Evolutionary conservation across 176 grass and related monocot species (phyloP), one percentile per base, ranked within the genome.

Genomic region (Cocos nucifera): DNA sequence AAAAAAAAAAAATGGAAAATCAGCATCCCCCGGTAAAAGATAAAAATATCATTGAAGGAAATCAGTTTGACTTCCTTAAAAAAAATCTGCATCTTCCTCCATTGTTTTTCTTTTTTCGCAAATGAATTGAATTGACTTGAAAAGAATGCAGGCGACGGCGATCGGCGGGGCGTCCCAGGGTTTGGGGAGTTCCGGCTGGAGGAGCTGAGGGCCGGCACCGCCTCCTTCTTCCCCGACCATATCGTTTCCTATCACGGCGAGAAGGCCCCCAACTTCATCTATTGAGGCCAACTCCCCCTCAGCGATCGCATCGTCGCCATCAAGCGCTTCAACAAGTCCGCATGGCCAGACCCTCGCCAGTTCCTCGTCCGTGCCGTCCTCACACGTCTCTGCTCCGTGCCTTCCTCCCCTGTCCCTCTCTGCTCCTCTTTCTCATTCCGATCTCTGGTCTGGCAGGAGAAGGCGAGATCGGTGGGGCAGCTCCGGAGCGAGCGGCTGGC

Each of bases 181-280:
- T 85, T 85, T 49, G 25, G 51, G 32, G 77, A 85, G 62, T 85
- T 65, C 66, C 57, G 65, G 27, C 55, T 75, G 18, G 66, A 79
- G 12, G 70, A 85, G 24, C 60, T 76, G n/a, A 67, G 69, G 29
- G 71, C 72, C 10, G 72, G 72, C 29, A 85, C 82, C 2, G 66
- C 69, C 1, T 71, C 76, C 61, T 85, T 85, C 66, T 64, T 76
- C 30, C 59, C 59, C 6, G 71, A 85, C n/a, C 56, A 65, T 9
- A 79, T 85, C 29, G 67, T 85, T n/a, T 79, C 82, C 0, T 76
- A 85, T 8, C 66, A 79, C 18, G 72, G 76, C 19, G 82, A 79
- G 71, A 79, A 85, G 76, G 76, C 76, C 18, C 82, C 82, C 54
- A 85, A 85, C 60, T 71, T 85, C 35, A 76, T 85, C 50, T 79